phyloP scores from a whole-genome alignment of 148 eudicot genomes.

The Rhododendron vialii region DNA sequence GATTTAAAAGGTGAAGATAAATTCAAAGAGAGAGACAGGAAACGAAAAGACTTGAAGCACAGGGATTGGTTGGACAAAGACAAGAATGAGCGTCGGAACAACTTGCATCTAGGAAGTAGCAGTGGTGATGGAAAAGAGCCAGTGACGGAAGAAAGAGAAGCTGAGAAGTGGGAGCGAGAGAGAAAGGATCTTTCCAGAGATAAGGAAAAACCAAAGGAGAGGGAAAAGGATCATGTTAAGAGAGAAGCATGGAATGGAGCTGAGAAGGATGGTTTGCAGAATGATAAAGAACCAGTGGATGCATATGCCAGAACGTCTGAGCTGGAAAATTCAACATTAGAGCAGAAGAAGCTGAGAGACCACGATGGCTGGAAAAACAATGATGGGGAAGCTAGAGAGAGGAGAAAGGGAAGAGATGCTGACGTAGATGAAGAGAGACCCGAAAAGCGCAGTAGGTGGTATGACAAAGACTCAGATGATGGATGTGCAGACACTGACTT shows the following conservation, averaged over 20 bases:
- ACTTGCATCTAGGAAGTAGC: conserved; percentile 40
- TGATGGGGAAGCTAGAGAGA: conserved; percentile 71
- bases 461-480: conserved; percentile 79
- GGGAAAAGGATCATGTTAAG: conserved; percentile 62
- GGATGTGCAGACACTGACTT: conserved; percentile 65
- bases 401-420: conserved; percentile 77
- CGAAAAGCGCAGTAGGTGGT: conserved; percentile 60
- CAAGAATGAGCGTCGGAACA: conserved; percentile 59
- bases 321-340: conserved; percentile 42
- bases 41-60: conserved; percentile 80
- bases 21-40: conserved; percentile 77
- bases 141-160: conserved; percentile 59
- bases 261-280: conserved; percentile 57
- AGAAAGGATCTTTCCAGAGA: conserved; percentile 64
- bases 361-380: conserved; percentile 57
- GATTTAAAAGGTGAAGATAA: conserved; percentile 77
- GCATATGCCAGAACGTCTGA: conserved; percentile 39
- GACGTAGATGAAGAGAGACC: conserved; percentile 80
- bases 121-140: conserved; percentile 60
- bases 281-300: conserved; percentile 56
- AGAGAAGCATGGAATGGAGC: conserved; percentile 51
- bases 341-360: conserved; percentile 69
- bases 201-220: conserved; percentile 70
- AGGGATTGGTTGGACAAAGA: conserved; percentile 82
- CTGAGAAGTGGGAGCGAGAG: conserved; percentile 73